Percentiles rank a stretch among this genome's conserved stretches.
These are phyloP conservation scores for Citrus sp. DNA, from an alignment of 345 rosid species.

Conservation along the genomic window DNA sequence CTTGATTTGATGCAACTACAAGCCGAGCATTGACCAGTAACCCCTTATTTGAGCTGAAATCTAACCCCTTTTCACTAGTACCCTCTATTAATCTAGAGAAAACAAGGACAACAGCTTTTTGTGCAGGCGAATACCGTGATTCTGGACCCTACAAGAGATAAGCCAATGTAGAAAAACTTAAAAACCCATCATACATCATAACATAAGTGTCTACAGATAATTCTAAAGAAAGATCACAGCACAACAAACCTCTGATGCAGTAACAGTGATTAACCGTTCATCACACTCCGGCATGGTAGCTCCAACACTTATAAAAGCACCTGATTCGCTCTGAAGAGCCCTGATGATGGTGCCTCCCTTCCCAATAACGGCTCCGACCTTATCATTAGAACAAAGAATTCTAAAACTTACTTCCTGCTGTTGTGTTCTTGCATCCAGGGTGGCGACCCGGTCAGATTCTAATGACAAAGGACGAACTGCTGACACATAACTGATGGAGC, in stretches of 20 bases:
- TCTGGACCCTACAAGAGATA: constrained; percentile 57
- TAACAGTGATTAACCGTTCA: constrained; percentile 70
- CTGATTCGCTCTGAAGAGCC: constrained; percentile 78
- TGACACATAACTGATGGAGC: constrained; percentile 34
- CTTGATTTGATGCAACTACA: constrained; percentile 65
- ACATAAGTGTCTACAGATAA: constrained; percentile 7
- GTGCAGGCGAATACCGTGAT: constrained; percentile 65
- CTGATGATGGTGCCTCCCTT: constrained; percentile 66
- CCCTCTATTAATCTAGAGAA: constrained; percentile 61
- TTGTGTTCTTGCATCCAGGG: constrained; percentile 25
- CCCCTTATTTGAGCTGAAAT: constrained; percentile 42
- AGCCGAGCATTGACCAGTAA: constrained; percentile 63
- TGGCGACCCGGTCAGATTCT: constrained; percentile 39
- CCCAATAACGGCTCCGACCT: constrained; percentile 83
- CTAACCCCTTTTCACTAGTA: constrained; percentile 48
- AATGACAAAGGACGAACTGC: constrained; percentile 37
- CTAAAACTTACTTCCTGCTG: constrained; percentile 58
- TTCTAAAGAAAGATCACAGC: constrained; percentile 8
- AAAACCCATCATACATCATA: constrained; percentile 1
- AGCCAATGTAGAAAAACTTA: constrained; percentile 21
- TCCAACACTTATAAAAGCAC: constrained; percentile 71
- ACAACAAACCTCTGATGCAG: constrained; percentile 69
- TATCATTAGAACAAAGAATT: constrained; percentile 77
- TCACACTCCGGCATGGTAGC: constrained; percentile 57
- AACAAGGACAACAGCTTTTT: constrained; percentile 71